Evolutionary conservation across 2,329 filamentous ascomycete genomes (phyloP).

Genomic region (Exophiala viscosa): DNA sequence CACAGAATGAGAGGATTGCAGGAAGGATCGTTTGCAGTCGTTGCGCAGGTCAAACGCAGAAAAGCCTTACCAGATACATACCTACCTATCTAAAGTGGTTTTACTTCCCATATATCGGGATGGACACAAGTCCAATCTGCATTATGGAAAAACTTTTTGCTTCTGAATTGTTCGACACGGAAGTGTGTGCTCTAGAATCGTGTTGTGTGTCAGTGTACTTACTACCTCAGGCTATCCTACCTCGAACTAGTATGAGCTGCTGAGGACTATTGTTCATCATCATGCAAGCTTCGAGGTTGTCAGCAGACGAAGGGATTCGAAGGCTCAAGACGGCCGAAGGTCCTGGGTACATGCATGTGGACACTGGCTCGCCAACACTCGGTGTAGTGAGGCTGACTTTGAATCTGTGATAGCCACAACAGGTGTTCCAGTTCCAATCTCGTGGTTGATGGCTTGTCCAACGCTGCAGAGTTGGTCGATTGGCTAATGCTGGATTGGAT

Average conservation of each 20-base stretch:
- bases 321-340: not conserved
- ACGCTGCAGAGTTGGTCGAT: too few relatives aligned
- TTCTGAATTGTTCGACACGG: not conserved
- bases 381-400: not conserved
- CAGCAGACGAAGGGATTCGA: not conserved
- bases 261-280: too few relatives aligned
- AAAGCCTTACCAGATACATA: not conserved
- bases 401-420: not conserved
- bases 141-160: slow-evolving; percentile 7
- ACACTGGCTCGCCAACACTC: not conserved
- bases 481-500: too few relatives aligned
- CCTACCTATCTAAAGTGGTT: not conserved
- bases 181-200: not conserved
- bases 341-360: not conserved
- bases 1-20: not conserved
- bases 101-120: not conserved
- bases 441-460: too few relatives aligned
- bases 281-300: too few relatives aligned
- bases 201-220: not conserved
- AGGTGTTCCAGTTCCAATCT: too few relatives aligned
- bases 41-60: not conserved
- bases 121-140: too few relatives aligned
- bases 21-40: not conserved
- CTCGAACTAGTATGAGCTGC: too few relatives aligned
- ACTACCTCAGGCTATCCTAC: too few relatives aligned